Base-by-base conservation (phyloP, 2,329 filamentous ascomycete genomes). In the Parascedosporium putredinis region DNA sequence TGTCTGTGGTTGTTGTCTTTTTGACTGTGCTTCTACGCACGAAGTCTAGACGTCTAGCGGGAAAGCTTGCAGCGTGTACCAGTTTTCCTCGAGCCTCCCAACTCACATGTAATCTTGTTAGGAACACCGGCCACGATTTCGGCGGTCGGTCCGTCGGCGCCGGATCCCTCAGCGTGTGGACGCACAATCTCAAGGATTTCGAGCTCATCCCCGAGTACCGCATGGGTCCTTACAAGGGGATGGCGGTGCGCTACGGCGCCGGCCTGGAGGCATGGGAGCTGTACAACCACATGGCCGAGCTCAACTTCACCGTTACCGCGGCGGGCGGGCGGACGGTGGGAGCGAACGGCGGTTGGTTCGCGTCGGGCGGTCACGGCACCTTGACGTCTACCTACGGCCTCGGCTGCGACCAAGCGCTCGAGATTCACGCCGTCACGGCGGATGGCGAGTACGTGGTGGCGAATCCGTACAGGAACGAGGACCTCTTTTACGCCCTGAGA, bases 61-160 rank as follows among this genome's bases (percentile, higher is more conserved):
- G n/a, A n/a, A n/a, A n/a, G n/a, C n/a, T n/a, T n/a, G n/a, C n/a
- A n/a, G n/a, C n/a, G n/a, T n/a, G n/a, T n/a, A n/a, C n/a, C n/a
- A n/a, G n/a, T n/a, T n/a, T n/a, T n/a, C n/a, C n/a, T n/a, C n/a
- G n/a, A 31, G 12, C 27, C 27, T 12, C 6, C 7, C 27, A 31
- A 7, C 27, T 12, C 27, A 6, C 27, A 31, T 31, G 7, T 31
- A 31, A 31, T 18, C 22, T 5, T 14, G 3, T 5, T 52, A 74
- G 60, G 47, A 67, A 77, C 60, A 78, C 74, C 0, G 74, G 73
- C 18, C 75, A 78, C 55, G 73, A 76, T 55, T 76, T 72, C 55
- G 62, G 66, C 25, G 65, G 65, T 18, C 61, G 60, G 23, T 68
- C 65, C 1, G 63, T 64, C 10, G 67, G 68, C n/a, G 59, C 58